Evolutionary conservation across 495 filamentous ascomycete species (phyloP).

Genomic region (Bathelium albidoporum): DNA sequence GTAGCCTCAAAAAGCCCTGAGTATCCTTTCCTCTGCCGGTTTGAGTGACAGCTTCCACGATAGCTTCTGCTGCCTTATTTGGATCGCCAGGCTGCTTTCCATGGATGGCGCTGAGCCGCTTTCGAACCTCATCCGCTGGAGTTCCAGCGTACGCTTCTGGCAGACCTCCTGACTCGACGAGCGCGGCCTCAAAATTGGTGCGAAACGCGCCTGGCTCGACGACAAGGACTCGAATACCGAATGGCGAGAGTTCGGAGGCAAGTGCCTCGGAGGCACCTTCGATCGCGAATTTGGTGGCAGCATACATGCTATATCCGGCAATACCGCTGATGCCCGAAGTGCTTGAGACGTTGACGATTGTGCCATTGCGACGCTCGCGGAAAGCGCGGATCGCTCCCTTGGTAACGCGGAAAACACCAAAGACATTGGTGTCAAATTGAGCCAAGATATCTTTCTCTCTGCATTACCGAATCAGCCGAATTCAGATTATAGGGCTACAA

Average conservation of each 20-base stretch:
- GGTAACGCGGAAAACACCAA: conserved; percentile 19
- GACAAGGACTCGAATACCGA: conserved; percentile 15
- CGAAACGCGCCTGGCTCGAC: conserved; percentile 13
- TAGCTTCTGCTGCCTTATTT: conserved; percentile 12
- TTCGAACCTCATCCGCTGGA: conserved; percentile 2
- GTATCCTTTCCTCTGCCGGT: conserved; percentile 6
- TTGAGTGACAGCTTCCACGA: conserved; percentile 14
- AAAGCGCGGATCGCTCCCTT: conserved; percentile 20
- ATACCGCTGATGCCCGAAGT: conserved; percentile 15
- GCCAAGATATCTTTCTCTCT: conserved; percentile 15
- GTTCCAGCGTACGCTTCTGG: conserved; percentile 15
- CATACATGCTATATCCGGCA: conserved; percentile 13
- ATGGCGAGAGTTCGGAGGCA: conserved; percentile 13
- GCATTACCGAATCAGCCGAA: not conserved
- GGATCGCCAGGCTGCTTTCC: conserved; percentile 16
- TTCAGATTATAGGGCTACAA: too few species aligned
- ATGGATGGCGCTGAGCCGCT: conserved; percentile 10
- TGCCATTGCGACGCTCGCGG: conserved; percentile 16
- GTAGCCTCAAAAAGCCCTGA: conserved; percentile 9
- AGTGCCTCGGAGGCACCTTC: conserved; percentile 19
- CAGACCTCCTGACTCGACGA: conserved; percentile 8
- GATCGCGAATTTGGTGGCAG: conserved; percentile 23
- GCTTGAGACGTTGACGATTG: conserved; percentile 22
- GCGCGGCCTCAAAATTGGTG: conserved; percentile 12
- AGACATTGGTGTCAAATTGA: conserved; percentile 25